Evolutionary conservation across 2,329 filamentous ascomycete genomes (phyloP), one percentile per base, ranked within the genome.

Genomic region (Ilyonectria destructans): DNA sequence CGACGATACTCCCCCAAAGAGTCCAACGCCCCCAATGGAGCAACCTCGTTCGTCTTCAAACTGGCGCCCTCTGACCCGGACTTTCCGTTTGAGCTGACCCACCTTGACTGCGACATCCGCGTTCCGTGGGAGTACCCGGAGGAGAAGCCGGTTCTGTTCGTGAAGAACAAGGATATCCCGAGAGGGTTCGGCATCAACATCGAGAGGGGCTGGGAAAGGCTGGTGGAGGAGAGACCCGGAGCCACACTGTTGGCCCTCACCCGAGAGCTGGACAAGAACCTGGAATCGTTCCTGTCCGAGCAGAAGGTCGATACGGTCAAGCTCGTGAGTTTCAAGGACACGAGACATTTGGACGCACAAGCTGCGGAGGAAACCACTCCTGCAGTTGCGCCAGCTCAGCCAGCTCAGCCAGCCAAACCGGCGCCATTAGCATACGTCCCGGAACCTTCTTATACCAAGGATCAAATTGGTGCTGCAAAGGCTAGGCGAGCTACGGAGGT

Each of bases 21-120:
- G 68, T 80, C 81, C 12, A 81, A 76, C 15, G 75, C 83, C 3
- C 77, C 79, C 7, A 80, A 86, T 67, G 85, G 87, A 56, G 85
- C 84, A 3, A 89, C 88, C 0, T 85, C 87, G 17, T 80, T 95
- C 45, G 81, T 84, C 10, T 93, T 96, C 79, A 88, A 85, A 58
- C 82, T 96, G 69, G 82, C 82, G 13, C 93, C 93, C 6, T 94
- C 93, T 6, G 93, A 96, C 77, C 93, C 93, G 0, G 93, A 96
- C 76, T 96, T 96, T 75, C 92, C 93, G 1, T 96, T 93, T 79
- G 92, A 95, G 69, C 84, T 96, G 76, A 86, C 90, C 29, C 84
- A 87, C 45, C 83, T 96, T 35, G 86, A 92, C 46, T 95, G 92
- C 77, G 85, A 89, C 49, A 82, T 96, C 43, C 86, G 84, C 58